These are phyloP conservation scores for Sugiyamaella valdiviana DNA, from an alignment of 805 yeast species.

Conservation along the genomic window DNA sequence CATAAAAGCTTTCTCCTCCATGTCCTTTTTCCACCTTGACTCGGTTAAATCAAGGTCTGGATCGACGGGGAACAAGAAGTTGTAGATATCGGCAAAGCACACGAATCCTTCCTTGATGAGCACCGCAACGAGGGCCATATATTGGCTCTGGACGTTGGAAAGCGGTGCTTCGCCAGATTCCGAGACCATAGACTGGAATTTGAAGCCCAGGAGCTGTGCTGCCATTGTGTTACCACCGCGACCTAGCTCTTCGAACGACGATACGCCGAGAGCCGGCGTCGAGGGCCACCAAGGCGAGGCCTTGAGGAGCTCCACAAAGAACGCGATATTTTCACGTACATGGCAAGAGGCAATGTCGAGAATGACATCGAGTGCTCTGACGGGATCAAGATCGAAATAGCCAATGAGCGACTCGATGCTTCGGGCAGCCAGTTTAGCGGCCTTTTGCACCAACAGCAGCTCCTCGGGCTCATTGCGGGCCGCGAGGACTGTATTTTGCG, in stretches of 20 bases:
- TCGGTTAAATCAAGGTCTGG: slow-evolving; percentile 42
- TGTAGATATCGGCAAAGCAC: slow-evolving; percentile 55
- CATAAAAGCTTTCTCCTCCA: slow-evolving; percentile 50
- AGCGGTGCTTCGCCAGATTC: slow-evolving; percentile 23
- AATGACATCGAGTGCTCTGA: slow-evolving; percentile 57
- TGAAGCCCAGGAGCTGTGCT: slow-evolving; percentile 48
- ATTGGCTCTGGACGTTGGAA: slow-evolving; percentile 36
- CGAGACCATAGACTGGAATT: slow-evolving; percentile 30
- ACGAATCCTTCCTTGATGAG: slow-evolving; percentile 62
- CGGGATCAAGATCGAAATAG: slow-evolving; percentile 68
- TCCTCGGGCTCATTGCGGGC: not conserved
- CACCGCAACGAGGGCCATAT: slow-evolving; percentile 42
- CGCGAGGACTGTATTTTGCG: not conserved
- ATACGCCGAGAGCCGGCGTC: slow-evolving; percentile 32
- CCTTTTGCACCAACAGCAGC: slow-evolving; percentile 28
- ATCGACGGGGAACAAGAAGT: slow-evolving; percentile 49
- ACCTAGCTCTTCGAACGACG: slow-evolving; percentile 25
- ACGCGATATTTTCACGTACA: slow-evolving; percentile 39
- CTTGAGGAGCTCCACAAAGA: slow-evolving; percentile 46
- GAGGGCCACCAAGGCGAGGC: slow-evolving; percentile 65
- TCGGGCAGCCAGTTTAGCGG: slow-evolving; percentile 35
- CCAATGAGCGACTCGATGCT: slow-evolving; percentile 58
- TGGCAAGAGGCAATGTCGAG: slow-evolving; percentile 47
- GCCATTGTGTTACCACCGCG: slow-evolving; percentile 55
- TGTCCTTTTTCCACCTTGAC: slow-evolving; percentile 39